Base-by-base conservation (phyloP, 2,329 filamentous ascomycete species). In the Chaetomiaceae sp. region DNA sequence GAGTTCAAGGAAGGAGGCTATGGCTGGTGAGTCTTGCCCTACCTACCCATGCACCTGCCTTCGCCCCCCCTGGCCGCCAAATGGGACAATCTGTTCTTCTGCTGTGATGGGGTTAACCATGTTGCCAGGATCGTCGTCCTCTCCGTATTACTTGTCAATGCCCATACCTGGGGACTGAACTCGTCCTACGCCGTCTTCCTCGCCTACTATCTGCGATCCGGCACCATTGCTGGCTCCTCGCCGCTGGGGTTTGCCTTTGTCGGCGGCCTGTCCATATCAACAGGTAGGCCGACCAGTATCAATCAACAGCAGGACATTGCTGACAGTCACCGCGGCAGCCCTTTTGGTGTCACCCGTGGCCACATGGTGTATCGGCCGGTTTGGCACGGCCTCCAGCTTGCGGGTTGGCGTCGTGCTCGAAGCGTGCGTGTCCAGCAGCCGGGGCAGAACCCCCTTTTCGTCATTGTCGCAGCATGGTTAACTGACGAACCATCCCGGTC, bases 151-250 rank as follows among this genome's bases (percentile, higher is more conserved):
- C 62, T 78, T 51, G 74, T 85, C 47, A 86, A 85, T 59, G 78
- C 74, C 7, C 83, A 88, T 59, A 87, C 84, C 1, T 88, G 84
- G 84, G 84, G 84, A 7, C 67, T 88, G 50, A 88, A 88, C 61
- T 79, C 76, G 71, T 73, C 76, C 2, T 86, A 76, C 51, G 64
- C 68, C 38, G 73, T 80, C 29, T 81, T 80, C 55, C 68, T 80
- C 4, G 76, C 76, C 4, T 71, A 78, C 55, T 79, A 78, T 49
- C 67, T 79, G 14, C 68, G 73, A 15, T 75, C 75, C 39, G 68
- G 80, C 42, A 71, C 73, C 18, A 88, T 85, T 52, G 74, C 79
- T 0, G 78, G 76, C 12, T 76, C 84, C 2, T 79, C 77, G 0
- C 66, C 76, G 2, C 73, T 90, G 2, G 74, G 81, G 6, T 90